These are phyloP conservation scores for Sorghum bicolor DNA, from an alignment of 176 grass and related monocot species.

Conservation along the genomic window DNA sequence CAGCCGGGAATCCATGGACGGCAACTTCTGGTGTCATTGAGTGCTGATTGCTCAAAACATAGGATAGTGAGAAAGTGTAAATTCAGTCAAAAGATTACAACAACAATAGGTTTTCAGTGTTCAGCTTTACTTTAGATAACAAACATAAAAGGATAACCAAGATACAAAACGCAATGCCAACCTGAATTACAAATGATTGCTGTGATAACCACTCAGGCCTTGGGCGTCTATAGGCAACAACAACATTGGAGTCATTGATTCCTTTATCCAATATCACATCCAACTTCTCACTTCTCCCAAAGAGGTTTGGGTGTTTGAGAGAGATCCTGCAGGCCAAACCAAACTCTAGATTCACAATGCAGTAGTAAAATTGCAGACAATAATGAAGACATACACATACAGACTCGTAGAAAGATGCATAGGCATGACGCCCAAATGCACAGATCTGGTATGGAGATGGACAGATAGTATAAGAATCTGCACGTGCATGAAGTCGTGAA, in stretches of 20 bases:
- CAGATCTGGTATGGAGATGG: neutral
- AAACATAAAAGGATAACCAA: neutral
- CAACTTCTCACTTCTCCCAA: slow-evolving; percentile 86
- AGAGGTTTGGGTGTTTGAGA: slow-evolving; percentile 78
- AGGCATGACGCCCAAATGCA: neutral
- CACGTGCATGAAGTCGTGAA: neutral
- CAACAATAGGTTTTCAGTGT: neutral
- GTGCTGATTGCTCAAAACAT: slow-evolving; percentile 65
- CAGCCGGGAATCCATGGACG: slow-evolving; percentile 82
- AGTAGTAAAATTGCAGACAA: neutral
- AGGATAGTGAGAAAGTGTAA: slow-evolving; percentile 24
- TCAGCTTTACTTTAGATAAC: neutral
- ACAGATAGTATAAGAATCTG: neutral
- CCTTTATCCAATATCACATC: slow-evolving; percentile 89
- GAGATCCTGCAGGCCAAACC: slow-evolving; percentile 50
- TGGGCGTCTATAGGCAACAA: slow-evolving; percentile 70
- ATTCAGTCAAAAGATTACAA: neutral
- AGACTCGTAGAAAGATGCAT: neutral
- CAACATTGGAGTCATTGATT: slow-evolving; percentile 78
- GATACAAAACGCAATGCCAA: slow-evolving; percentile 23
- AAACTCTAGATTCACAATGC: slow-evolving; percentile 8
- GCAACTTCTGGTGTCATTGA: slow-evolving; percentile 88
- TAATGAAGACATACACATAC: neutral
- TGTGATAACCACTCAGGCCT: slow-evolving; percentile 62
- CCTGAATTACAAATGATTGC: slow-evolving; percentile 90